Evolutionary conservation across 768 basidiomycete species (phyloP).

Genomic region (Tremella mesenterica): DNA sequence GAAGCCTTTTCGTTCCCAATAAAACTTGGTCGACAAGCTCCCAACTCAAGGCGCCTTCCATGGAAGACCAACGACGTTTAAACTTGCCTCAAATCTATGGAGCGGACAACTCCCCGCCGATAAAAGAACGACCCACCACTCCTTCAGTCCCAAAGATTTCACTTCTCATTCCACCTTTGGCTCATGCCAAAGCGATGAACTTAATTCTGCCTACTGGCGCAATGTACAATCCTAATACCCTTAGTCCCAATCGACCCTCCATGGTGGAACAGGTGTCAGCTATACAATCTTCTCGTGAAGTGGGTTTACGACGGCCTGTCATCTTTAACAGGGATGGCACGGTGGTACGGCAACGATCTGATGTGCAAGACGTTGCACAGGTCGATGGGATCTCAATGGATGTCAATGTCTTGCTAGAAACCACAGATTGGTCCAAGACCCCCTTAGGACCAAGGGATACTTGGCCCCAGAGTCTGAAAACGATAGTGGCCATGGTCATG

Average conservation of each 20-base stretch:
- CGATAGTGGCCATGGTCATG: slow-evolving; percentile 27
- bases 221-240: not conserved
- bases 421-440: slow-evolving; percentile 38
- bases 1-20: slow-evolving; percentile 8
- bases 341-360: slow-evolving; percentile 7
- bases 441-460: slow-evolving; percentile 26
- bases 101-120: not conserved
- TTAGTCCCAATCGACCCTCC: too few species aligned
- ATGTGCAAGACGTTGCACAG: not conserved
- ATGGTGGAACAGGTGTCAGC: too few species aligned
- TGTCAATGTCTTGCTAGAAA: slow-evolving; percentile 28
- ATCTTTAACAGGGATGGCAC: slow-evolving; percentile 29
- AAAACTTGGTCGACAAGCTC: too few species aligned
- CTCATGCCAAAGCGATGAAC: not conserved
- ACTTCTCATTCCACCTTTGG: not conserved
- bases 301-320: slow-evolving; percentile 14
- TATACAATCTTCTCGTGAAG: slow-evolving; percentile 20
- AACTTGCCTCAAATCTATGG: not conserved
- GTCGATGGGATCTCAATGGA: slow-evolving; percentile 11
- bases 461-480: slow-evolving; percentile 39
- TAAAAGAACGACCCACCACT: not conserved
- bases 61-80: not conserved
- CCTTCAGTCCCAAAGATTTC: not conserved
- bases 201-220: not conserved
- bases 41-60: too few species aligned